phyloP scores from a whole-genome alignment of 2,329 filamentous ascomycete species.

The Colletotrichum euphorbiae region DNA sequence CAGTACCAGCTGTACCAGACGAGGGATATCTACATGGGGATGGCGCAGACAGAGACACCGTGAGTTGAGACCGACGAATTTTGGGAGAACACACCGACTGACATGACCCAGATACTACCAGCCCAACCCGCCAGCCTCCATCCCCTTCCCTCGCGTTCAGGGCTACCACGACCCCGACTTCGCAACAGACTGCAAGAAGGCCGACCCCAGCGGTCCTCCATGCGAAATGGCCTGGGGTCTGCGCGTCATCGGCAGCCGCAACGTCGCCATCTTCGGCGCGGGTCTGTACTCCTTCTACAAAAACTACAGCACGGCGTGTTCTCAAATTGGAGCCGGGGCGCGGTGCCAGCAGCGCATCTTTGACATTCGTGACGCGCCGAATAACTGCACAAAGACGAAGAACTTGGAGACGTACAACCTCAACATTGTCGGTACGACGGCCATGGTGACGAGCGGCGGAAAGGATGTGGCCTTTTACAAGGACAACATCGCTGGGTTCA shows the following conservation, averaged over 20 bases:
- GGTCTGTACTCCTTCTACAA: constrained; percentile 77
- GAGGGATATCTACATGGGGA: constrained; percentile 70
- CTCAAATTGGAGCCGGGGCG: constrained; percentile 52
- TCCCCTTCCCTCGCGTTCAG: constrained; percentile 63
- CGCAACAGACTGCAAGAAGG: constrained; percentile 53
- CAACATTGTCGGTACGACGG: constrained; percentile 57
- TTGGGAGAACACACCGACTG: neutral
- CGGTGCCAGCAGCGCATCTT: constrained; percentile 61
- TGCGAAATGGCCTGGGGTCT: constrained; percentile 75
- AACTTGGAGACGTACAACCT: constrained; percentile 55
- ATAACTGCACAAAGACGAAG: constrained; percentile 42
- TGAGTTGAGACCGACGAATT: neutral
- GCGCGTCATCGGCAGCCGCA: constrained; percentile 66
- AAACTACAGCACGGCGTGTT: constrained; percentile 67
- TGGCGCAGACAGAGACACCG: constrained; percentile 73
- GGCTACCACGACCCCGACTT: constrained; percentile 65
- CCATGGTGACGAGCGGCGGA: constrained; percentile 54
- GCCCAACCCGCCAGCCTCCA: constrained; percentile 68
- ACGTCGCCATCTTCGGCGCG: constrained; percentile 70
- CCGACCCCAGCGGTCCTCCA: constrained; percentile 46
- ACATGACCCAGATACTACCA: constrained; percentile 67
- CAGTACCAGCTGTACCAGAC: constrained; percentile 75
- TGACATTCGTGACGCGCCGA: constrained; percentile 43
- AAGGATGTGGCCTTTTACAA: constrained; percentile 49
- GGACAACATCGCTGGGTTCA: constrained; percentile 55